These are phyloP conservation scores for Toxicodendron radicans DNA, from an alignment of 345 rosid species.

Conservation along the genomic window DNA sequence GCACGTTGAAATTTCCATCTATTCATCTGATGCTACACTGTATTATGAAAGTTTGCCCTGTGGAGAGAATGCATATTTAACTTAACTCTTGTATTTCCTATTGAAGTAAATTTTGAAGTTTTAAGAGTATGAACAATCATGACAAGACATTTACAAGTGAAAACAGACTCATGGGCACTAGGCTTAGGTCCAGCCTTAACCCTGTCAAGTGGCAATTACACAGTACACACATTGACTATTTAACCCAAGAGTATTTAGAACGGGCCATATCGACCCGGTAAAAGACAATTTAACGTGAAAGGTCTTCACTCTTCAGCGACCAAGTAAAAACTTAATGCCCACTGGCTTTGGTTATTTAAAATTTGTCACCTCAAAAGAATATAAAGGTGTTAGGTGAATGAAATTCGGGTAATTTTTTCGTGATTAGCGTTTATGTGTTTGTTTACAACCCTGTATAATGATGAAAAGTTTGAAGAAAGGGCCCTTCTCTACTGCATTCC, in stretches of 20 bases:
- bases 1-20: not conserved
- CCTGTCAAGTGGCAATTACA: no score
- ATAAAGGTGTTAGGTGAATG: constrained; percentile 6
- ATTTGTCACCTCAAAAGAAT: constrained; percentile 20
- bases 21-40: no score
- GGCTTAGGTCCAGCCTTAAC: no score
- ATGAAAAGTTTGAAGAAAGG: not conserved
- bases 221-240: not conserved
- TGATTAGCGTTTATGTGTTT: not conserved
- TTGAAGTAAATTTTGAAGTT: not conserved
- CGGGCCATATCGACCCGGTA: not conserved
- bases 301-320: not conserved
- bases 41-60: no score
- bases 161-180: no score
- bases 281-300: not conserved
- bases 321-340: not conserved
- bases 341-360: not conserved
- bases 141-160: no score
- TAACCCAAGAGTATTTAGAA: not conserved
- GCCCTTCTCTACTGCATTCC: not conserved
- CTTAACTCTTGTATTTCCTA: no score
- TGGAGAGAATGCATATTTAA: no score
- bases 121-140: no score
- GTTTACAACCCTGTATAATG: not conserved
- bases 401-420: constrained; percentile 4